A percentile compares a stretch with the other conserved stretches of the same genome.
Conservation (phyloP, 148 eudicot genomes). For the Vaccinium vitisidaea region DNA sequence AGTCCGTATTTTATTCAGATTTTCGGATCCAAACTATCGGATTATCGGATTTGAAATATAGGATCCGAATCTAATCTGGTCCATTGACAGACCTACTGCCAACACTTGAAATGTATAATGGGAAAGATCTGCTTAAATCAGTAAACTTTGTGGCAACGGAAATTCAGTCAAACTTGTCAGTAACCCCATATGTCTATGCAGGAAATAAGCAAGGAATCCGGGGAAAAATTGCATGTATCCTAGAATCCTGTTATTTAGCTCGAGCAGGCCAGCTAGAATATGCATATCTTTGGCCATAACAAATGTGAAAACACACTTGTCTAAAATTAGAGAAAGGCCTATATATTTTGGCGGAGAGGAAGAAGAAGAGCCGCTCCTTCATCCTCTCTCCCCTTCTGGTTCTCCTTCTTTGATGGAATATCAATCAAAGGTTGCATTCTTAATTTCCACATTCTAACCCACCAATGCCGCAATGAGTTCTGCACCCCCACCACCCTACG, state of each 20-base stretch:
- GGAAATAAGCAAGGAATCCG: neutral
- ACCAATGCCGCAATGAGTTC: conserved; percentile 24
- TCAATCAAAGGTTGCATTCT: conserved; percentile 7
- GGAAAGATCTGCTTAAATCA: neutral
- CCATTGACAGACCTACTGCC: neutral
- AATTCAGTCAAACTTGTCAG: neutral
- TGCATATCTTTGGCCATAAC: conserved; percentile 6
- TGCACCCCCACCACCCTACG: conserved; percentile 37
- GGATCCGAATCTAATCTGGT: too few species aligned
- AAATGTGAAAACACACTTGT: neutral
- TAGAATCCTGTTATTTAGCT: neutral
- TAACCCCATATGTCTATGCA: neutral
- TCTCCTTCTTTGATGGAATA: conserved; percentile 17
- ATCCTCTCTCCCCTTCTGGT: neutral
- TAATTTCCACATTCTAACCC: neutral
- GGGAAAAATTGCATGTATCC: neutral
- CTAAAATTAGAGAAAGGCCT: neutral
- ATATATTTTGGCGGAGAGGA: conserved; percentile 11
- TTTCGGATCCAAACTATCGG: too few species aligned
- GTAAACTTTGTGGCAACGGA: neutral
- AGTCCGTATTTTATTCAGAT: too few species aligned
- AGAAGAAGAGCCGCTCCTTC: conserved; percentile 20
- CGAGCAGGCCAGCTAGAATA: conserved; percentile 3
- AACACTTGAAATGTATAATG: neutral
- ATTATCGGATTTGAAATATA: too few species aligned